Evolutionary conservation across 139 green algal genomes (phyloP).

Genomic region (Coccomyxa sp.): DNA sequence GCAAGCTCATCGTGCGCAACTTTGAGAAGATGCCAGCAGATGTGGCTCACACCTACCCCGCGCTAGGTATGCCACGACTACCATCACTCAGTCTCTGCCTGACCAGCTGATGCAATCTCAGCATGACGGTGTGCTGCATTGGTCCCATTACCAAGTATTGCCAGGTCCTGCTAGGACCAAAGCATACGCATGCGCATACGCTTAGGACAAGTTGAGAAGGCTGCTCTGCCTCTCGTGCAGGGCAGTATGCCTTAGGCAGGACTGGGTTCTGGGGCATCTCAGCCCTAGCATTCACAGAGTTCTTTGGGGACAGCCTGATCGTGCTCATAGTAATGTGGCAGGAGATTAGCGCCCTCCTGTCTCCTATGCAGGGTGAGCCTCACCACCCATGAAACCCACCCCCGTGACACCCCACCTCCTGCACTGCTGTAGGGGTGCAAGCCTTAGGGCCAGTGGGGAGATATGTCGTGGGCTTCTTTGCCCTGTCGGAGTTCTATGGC

Average conservation of each 20-base stretch:
- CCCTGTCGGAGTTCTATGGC: conserved; percentile 41
- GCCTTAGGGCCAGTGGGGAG: conserved; percentile 13
- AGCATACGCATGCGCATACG: too few species aligned
- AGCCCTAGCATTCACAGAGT: conserved; percentile 32
- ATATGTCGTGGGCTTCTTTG: conserved; percentile 26
- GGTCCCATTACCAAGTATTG: too few species aligned
- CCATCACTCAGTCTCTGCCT: background rate
- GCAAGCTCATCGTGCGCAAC: conserved; percentile 27
- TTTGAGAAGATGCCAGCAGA: conserved; percentile 30
- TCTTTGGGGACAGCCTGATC: conserved; percentile 35
- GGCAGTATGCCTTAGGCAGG: background rate
- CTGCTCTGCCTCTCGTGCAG: too few species aligned
- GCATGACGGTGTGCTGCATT: too few species aligned
- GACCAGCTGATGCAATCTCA: too few species aligned
- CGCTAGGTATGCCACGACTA: conserved; percentile 16
- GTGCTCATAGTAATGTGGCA: conserved; percentile 41
- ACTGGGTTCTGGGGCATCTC: conserved; percentile 20
- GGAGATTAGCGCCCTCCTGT: conserved; percentile 28
- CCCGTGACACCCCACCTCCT: too few species aligned
- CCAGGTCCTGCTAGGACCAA: too few species aligned
- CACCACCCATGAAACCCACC: too few species aligned
- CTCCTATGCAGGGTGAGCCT: background rate
- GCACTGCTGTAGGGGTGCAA: conserved; percentile 12
- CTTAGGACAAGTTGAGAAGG: too few species aligned
- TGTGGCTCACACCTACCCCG: conserved; percentile 21